These are phyloP conservation scores for Aspergillus sp. DNA, from an alignment of 2,329 filamentous ascomycete species.

Conservation along the genomic window DNA sequence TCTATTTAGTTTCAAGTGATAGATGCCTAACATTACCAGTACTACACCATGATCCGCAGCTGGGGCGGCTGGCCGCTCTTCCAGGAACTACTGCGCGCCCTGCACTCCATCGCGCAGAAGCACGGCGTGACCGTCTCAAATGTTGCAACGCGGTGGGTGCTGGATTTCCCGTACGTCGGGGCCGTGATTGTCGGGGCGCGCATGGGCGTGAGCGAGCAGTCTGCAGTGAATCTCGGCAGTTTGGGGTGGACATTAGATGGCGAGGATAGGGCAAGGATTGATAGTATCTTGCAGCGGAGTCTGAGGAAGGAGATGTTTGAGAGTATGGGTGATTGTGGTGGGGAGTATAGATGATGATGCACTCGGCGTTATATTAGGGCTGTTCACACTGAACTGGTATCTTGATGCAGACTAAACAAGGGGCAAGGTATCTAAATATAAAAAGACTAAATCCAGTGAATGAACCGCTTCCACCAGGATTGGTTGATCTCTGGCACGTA, in stretches of 20 bases:
- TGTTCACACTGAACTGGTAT: too few species aligned
- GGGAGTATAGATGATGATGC: not conserved
- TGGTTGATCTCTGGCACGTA: not conserved
- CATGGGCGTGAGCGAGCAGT: not conserved
- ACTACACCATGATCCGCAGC: not conserved
- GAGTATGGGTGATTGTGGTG: not conserved
- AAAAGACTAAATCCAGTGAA: not conserved
- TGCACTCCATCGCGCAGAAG: not conserved
- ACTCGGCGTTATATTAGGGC: not conserved
- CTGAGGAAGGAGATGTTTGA: not conserved
- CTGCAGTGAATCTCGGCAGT: not conserved
- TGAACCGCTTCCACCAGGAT: not conserved
- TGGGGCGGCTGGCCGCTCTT: not conserved
- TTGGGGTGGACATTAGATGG: not conserved
- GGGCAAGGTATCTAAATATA: not conserved
- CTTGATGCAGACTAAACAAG: not conserved
- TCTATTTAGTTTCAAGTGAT: too few species aligned
- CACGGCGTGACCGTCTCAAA: not conserved
- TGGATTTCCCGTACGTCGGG: not conserved
- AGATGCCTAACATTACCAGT: not conserved
- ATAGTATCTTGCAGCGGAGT: not conserved
- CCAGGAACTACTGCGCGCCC: not conserved
- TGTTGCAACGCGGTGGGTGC: constrained; percentile 1
- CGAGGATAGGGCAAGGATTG: not conserved
- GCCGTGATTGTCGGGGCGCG: not conserved